Conservation (phyloP, 495 filamentous ascomycete genomes). For the Trichoderma erinaceum region DNA sequence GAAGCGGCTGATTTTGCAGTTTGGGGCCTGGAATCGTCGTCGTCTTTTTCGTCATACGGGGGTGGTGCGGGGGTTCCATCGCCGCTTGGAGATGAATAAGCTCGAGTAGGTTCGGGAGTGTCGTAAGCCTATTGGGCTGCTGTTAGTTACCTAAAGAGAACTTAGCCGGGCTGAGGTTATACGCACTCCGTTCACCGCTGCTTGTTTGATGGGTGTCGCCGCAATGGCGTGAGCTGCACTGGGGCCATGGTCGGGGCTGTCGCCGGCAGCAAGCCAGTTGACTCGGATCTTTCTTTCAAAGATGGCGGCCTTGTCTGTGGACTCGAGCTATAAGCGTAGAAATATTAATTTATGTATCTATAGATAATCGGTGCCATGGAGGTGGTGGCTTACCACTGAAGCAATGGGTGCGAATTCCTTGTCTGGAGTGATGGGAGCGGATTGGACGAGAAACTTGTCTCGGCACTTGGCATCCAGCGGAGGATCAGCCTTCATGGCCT, state of each 20-base stretch:
- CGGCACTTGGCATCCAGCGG: slow-evolving; percentile 78
- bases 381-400: slow-evolving; percentile 57
- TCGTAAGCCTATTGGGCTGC: neutral
- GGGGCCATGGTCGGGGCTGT: slow-evolving; percentile 19
- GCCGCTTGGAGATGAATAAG: slow-evolving; percentile 27
- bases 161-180: neutral
- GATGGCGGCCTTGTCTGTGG: slow-evolving; percentile 66
- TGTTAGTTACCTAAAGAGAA: neutral
- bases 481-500: slow-evolving; percentile 96
- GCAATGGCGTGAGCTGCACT: slow-evolving; percentile 14
- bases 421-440: slow-evolving; percentile 75
- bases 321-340: slow-evolving; percentile 55
- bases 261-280: slow-evolving; percentile 54
- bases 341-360: slow-evolving; percentile 25
- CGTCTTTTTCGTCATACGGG: slow-evolving; percentile 25
- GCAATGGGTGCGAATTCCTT: slow-evolving; percentile 74
- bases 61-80: slow-evolving; percentile 19
- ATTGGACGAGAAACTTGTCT: slow-evolving; percentile 98
- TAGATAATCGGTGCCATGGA: slow-evolving; percentile 10
- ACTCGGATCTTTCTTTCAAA: slow-evolving; percentile 98
- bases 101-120: slow-evolving; percentile 14
- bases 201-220: slow-evolving; percentile 26
- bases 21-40: slow-evolving; percentile 23
- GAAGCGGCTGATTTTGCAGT: slow-evolving; percentile 35
- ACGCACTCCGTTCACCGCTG: slow-evolving; percentile 28